phyloP scores from a whole-genome alignment of 2,329 filamentous ascomycete genomes.

The Epichloe gansuensis region DNA sequence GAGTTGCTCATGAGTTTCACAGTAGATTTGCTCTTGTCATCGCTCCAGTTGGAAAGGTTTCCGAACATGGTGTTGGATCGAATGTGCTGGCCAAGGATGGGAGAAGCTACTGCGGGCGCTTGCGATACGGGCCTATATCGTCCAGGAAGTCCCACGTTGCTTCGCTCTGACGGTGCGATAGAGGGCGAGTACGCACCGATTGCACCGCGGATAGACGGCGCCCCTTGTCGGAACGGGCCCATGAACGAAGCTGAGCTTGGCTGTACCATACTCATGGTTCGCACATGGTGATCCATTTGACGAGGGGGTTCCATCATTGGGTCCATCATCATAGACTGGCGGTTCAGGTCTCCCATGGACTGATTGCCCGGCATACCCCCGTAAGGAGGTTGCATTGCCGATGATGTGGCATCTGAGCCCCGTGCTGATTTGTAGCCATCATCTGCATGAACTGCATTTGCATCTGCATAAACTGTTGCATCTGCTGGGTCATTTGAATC shows the following conservation, averaged over 20 bases:
- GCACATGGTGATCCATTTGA: constrained; percentile 33
- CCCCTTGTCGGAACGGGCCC: constrained; percentile 27
- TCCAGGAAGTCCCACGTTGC: constrained; percentile 79
- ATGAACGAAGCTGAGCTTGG: constrained; percentile 49
- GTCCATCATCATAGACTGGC: constrained; percentile 35
- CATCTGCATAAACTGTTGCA: constrained; percentile 83
- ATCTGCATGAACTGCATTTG: constrained; percentile 92
- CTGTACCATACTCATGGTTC: constrained; percentile 78
- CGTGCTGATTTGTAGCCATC: constrained; percentile 39
- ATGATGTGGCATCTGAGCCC: constrained; percentile 19
- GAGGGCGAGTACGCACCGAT: constrained; percentile 66
- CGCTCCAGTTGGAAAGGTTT: constrained; percentile 18
- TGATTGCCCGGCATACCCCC: constrained; percentile 19
- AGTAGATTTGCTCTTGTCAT: constrained; percentile 20
- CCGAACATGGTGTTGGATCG: constrained; percentile 23
- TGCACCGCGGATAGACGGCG: constrained; percentile 16
- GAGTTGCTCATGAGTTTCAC: constrained; percentile 27
- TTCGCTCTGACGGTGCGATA: constrained; percentile 89
- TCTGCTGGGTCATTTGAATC: constrained; percentile 69
- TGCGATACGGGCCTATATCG: constrained; percentile 84
- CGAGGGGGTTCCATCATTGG: constrained; percentile 29
- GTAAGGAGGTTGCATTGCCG: constrained; percentile 17
- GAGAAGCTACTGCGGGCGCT: constrained; percentile 24
- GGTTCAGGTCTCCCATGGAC: constrained; percentile 32
- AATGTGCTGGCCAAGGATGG: constrained; percentile 16